phyloP scores from a whole-genome alignment of 2,329 filamentous ascomycete genomes.

The Fusarium xyrophilum region DNA sequence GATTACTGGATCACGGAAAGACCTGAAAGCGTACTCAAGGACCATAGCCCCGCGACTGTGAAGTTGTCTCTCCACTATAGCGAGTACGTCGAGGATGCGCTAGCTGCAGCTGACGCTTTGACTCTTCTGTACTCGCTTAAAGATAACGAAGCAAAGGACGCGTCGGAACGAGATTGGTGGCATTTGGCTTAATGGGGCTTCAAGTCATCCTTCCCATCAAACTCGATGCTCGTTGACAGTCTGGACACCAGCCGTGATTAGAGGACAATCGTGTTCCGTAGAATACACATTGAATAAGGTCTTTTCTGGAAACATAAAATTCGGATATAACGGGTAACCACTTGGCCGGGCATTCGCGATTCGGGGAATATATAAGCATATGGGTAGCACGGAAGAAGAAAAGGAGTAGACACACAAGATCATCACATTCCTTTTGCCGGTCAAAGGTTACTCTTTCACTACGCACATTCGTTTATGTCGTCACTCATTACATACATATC shows the following conservation, averaged over 20 bases:
- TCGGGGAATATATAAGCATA: constrained; percentile 13
- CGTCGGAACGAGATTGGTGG: constrained; percentile 47
- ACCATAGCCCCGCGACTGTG: constrained; percentile 44
- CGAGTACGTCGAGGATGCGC: constrained; percentile 49
- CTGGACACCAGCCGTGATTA: neutral
- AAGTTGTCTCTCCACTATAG: constrained; percentile 48
- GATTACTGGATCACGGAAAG: constrained; percentile 50
- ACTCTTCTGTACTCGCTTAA: constrained; percentile 46
- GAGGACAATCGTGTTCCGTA: constrained; percentile 12
- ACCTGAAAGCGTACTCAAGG: constrained; percentile 43
- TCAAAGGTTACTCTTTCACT: constrained; percentile 11
- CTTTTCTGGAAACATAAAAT: neutral
- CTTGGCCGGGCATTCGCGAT: neutral
- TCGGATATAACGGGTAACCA: constrained; percentile 2
- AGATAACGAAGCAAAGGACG: constrained; percentile 42
- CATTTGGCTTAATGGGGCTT: neutral
- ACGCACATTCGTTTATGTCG: constrained; percentile 1
- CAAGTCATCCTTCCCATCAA: constrained; percentile 6
- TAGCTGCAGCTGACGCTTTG: constrained; percentile 48
- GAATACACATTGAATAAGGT: neutral
- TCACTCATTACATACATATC: neutral
- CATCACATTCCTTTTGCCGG: constrained; percentile 29
- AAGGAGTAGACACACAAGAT: neutral
- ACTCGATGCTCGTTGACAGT: neutral
- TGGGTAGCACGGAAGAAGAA: neutral